These are phyloP conservation scores for Cordyceps tenuipes DNA, from an alignment of 2,329 filamentous ascomycete genomes.

Conservation along the genomic window DNA sequence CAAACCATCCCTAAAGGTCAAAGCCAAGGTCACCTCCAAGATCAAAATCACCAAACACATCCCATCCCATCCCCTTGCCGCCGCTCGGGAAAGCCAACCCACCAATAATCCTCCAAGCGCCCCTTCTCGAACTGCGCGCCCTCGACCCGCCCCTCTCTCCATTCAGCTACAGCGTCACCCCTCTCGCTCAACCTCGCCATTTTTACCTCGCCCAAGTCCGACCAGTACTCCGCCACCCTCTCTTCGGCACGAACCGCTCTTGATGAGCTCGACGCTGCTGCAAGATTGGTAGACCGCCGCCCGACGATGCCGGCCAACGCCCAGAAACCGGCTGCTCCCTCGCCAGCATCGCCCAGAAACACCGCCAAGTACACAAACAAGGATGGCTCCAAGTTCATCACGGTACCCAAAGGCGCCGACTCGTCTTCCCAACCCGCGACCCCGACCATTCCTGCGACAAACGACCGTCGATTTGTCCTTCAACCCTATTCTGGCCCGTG, in stretches of 20 bases:
- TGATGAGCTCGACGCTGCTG: conserved; percentile 30
- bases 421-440: conserved; percentile 42
- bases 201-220: neutral
- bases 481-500: conserved; percentile 17
- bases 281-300: conserved; percentile 23
- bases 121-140: neutral
- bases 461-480: conserved; percentile 16
- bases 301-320: conserved; percentile 44
- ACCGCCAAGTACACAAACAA: conserved; percentile 59
- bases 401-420: conserved; percentile 49
- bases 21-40: neutral
- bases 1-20: too few relatives aligned
- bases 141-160: neutral
- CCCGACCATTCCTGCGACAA: conserved; percentile 36
- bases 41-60: neutral
- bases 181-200: neutral
- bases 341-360: conserved; percentile 43
- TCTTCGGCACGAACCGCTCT: conserved; percentile 19
- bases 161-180: neutral
- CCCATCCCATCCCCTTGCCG: neutral
- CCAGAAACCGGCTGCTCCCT: conserved; percentile 39
- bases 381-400: conserved; percentile 62
- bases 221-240: neutral
- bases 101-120: neutral
- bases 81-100: neutral